Percentiles rank a stretch among this genome's conserved stretches.
These are phyloP conservation scores for Trichopus zeylanicus DNA, from an alignment of 116 monocot species.

Conservation along the genomic window DNA sequence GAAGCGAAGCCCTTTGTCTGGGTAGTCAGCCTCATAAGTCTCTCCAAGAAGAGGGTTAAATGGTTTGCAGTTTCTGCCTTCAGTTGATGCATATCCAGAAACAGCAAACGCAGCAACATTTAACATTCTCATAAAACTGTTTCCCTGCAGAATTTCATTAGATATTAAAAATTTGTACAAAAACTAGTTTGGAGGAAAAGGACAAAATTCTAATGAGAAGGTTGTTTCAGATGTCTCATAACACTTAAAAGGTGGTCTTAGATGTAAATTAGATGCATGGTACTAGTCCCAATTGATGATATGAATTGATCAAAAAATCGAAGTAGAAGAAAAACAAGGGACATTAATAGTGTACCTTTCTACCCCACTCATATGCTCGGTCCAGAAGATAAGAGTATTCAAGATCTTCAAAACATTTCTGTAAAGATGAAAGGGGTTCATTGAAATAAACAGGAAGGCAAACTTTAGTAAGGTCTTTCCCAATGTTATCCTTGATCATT, in stretches of 20 bases:
- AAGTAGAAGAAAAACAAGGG: background rate
- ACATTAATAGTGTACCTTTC: constrained; percentile 28
- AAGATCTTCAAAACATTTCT: constrained; percentile 98
- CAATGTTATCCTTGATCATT: constrained; percentile 99
- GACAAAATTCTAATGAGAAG: no score
- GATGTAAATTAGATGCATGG: no score
- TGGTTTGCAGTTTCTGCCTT: constrained; percentile 95
- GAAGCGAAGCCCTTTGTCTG: constrained; percentile 91
- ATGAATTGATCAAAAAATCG: background rate
- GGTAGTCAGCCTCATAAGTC: constrained; percentile 95
- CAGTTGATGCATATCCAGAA: constrained; percentile 97
- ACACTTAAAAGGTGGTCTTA: no score
- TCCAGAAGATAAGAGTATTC: constrained; percentile 93
- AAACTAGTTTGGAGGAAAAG: no score
- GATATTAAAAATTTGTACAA: background rate
- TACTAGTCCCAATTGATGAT: background rate
- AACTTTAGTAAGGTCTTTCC: constrained; percentile 96
- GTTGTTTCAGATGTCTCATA: no score
- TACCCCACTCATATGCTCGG: constrained; percentile 88
- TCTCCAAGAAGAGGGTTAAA: constrained; percentile 98
- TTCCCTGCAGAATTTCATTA: constrained; percentile 42
- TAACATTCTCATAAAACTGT: constrained; percentile 90
- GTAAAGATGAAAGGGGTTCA: constrained; percentile 89
- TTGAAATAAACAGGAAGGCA: constrained; percentile 99
- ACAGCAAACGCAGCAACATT: constrained; percentile 98